Evolutionary conservation across 1,139 yeast genomes (phyloP).

Genomic region (Hyphopichia wangnamkhiaoensis): DNA sequence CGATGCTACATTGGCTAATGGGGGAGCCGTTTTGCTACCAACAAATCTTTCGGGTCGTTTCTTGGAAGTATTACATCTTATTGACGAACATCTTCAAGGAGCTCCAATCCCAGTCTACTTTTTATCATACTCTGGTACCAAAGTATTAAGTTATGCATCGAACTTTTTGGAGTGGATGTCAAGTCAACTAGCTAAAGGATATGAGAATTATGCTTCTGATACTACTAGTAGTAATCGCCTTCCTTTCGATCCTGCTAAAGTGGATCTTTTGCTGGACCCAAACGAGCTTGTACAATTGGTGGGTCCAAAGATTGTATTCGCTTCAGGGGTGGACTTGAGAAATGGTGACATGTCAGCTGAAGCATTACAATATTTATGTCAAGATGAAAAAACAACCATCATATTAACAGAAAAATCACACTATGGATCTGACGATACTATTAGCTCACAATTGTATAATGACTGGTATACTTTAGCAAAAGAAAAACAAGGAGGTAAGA

Average conservation of each 20-base stretch:
- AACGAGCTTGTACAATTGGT: slow-evolving; percentile 55
- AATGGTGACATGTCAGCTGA: slow-evolving; percentile 64
- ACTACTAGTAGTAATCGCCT: slow-evolving; percentile 49
- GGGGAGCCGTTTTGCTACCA: slow-evolving; percentile 82
- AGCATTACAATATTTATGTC: slow-evolving; percentile 59
- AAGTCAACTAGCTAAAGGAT: slow-evolving; percentile 70
- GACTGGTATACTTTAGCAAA: slow-evolving; percentile 56
- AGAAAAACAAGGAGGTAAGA: slow-evolving; percentile 36
- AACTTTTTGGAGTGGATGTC: slow-evolving; percentile 97
- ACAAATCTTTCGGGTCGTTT: slow-evolving; percentile 83
- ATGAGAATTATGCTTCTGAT: slow-evolving; percentile 55
- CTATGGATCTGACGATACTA: slow-evolving; percentile 27
- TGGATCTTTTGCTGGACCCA: slow-evolving; percentile 56
- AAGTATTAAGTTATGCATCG: slow-evolving; percentile 78
- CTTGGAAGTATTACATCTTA: slow-evolving; percentile 71
- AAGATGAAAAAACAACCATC: slow-evolving; percentile 65
- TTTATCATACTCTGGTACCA: slow-evolving; percentile 76
- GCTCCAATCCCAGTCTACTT: slow-evolving; percentile 71
- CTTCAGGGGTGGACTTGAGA: slow-evolving; percentile 70
- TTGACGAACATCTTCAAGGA: slow-evolving; percentile 60
- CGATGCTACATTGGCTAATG: slow-evolving; percentile 62
- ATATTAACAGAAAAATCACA: slow-evolving; percentile 67
- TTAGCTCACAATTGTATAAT: slow-evolving; percentile 43
- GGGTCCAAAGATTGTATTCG: slow-evolving; percentile 82
- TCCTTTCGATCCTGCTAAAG: slow-evolving; percentile 72